Conservation (phyloP, 2,329 filamentous ascomycete species). For the Venturia effusa region DNA sequence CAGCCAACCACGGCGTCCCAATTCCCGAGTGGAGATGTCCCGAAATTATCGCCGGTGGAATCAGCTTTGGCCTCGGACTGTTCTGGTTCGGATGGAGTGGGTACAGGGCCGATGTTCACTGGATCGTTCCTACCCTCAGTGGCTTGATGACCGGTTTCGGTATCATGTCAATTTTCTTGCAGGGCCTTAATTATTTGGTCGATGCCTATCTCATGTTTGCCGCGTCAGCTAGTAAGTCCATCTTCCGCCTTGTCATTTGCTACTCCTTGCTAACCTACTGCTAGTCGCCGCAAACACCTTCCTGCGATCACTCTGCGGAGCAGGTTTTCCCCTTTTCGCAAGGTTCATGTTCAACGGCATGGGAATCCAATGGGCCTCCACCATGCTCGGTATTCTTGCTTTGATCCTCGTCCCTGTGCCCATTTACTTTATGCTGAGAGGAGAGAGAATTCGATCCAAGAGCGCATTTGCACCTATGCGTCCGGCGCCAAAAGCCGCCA, state of each 20-base stretch:
- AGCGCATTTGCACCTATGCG: constrained; percentile 29
- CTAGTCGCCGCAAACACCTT: constrained; percentile 43
- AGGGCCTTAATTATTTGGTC: constrained; percentile 47
- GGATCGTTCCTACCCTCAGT: constrained; percentile 29
- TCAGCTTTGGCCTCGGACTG: constrained; percentile 30
- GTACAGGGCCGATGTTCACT: constrained; percentile 31
- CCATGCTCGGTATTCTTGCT: constrained; percentile 34
- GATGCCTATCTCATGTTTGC: constrained; percentile 48
- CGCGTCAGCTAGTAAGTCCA: constrained; percentile 31
- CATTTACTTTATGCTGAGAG: constrained; percentile 32
- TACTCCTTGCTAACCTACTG: background rate
- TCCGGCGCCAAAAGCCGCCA: background rate
- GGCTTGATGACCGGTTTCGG: constrained; percentile 48
- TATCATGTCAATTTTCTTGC: constrained; percentile 47
- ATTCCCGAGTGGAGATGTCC: constrained; percentile 49
- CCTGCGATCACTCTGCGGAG: constrained; percentile 39
- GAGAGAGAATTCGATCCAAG: constrained; percentile 32
- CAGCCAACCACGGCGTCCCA: constrained; percentile 38
- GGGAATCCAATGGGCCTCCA: constrained; percentile 38
- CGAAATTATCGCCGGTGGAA: constrained; percentile 41
- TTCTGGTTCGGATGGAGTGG: constrained; percentile 33
- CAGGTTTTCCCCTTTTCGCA: constrained; percentile 43
- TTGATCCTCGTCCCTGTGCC: constrained; percentile 33
- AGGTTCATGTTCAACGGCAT: constrained; percentile 45
- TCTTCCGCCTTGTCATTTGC: background rate